phyloP scores from a whole-genome alignment of 1,284 basidiomycete species.

The Papiliotrema flavescens region DNA sequence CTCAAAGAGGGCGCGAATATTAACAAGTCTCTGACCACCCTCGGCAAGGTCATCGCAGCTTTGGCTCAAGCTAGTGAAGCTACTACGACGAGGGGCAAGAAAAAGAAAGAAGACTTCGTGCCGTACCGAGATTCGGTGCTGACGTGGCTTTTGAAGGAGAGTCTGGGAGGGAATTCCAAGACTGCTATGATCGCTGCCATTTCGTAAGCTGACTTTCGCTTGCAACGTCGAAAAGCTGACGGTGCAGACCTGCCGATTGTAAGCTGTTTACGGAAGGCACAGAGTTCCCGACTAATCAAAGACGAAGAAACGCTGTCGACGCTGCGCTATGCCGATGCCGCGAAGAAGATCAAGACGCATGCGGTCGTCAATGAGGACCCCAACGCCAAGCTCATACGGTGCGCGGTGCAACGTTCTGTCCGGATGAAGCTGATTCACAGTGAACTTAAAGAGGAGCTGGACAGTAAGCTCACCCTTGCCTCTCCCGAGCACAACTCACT shows the following conservation, averaged over 20 bases:
- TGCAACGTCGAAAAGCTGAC: neutral
- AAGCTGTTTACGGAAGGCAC: constrained; percentile 3
- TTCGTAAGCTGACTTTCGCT: constrained; percentile 49
- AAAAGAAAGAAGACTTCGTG: constrained; percentile 84
- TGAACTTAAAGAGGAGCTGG: constrained; percentile 96
- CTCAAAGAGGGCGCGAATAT: constrained; percentile 96
- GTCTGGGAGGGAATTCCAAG: constrained; percentile 89
- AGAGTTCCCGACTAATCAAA: constrained; percentile 2
- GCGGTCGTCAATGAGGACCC: constrained; percentile 99
- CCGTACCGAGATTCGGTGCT: constrained; percentile 94
- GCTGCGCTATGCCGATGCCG: constrained; percentile 86
- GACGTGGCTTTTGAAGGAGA: constrained; percentile 97
- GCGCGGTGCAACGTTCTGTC: neutral
- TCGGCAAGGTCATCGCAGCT: constrained; percentile 94
- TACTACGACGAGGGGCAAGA: constrained; percentile 62
- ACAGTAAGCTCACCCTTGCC: constrained; percentile 56
- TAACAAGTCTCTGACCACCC: constrained; percentile 94
- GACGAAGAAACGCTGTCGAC: constrained; percentile 81
- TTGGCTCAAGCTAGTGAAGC: constrained; percentile 76
- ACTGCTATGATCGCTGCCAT: constrained; percentile 91
- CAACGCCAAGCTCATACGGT: constrained; percentile 85
- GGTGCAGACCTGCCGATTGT: constrained; percentile 68
- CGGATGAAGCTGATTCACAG: constrained; percentile 64
- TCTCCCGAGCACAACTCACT: constrained; percentile 1
- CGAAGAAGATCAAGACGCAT: constrained; percentile 99